Conservation (phyloP, 768 basidiomycete genomes). For the Paxillus involutus region DNA sequence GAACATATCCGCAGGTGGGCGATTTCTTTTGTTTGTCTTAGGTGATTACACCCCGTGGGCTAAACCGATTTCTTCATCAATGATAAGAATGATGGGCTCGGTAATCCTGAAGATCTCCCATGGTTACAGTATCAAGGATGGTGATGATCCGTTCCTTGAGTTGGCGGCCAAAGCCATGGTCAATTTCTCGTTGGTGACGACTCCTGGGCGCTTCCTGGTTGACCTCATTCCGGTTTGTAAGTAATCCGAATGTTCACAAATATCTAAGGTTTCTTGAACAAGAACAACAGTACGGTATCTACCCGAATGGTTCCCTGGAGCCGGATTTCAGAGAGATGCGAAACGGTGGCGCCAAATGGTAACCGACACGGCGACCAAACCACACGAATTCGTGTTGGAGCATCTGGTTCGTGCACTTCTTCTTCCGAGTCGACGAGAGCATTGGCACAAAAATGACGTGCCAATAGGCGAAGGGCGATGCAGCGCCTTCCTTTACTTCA, state of each 20-base stretch:
- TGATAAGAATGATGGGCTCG: conserved; percentile 32
- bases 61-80: neutral
- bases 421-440: neutral
- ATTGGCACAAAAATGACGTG: neutral
- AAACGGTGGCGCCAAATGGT: conserved; percentile 4
- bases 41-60: neutral
- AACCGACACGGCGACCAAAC: neutral
- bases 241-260: neutral
- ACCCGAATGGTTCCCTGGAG: conserved; percentile 23
- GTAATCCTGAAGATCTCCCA: conserved; percentile 35
- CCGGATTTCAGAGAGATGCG: conserved; percentile 14
- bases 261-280: neutral
- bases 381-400: conserved; percentile 10
- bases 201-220: conserved; percentile 11
- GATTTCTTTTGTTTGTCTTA: neutral
- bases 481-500: conserved; percentile 14
- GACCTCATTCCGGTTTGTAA: conserved; percentile 10
- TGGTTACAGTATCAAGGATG: conserved; percentile 32
- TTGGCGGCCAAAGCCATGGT: conserved; percentile 23
- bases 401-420: conserved; percentile 9
- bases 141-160: conserved; percentile 33
- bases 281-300: conserved; percentile 10
- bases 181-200: conserved; percentile 4
- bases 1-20: conserved; percentile 9
- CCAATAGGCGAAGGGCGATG: conserved; percentile 8